Base-by-base conservation (phyloP, 768 basidiomycete species). In the Crucibulum laeve region DNA sequence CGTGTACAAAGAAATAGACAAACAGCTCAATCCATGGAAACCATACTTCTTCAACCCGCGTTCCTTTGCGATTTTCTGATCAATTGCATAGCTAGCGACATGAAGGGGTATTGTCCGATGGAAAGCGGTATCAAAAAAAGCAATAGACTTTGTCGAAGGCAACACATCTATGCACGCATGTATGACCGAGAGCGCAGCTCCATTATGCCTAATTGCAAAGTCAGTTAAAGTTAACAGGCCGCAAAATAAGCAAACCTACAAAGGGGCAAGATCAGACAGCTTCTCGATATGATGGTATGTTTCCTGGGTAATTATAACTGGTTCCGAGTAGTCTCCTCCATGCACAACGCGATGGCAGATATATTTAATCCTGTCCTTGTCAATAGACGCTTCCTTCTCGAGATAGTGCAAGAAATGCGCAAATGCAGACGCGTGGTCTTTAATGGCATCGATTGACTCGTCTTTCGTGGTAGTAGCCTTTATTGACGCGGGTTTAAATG, bases 101-200 rank as follows among this genome's bases (percentile, higher is more conserved):
- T 91, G 83, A 4, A 63, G 52, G 0, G 90, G 89, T 13, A 97
- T 76, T 7, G 86, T 74, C 37, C 72, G 73, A 62, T 95, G 89
- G 64, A 91, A 91, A 4, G 87, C 74, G 0, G 91, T 89, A 61
- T 96, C 92, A 57, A 95, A 96, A 55, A 85, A 88, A 0, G 91
- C 87, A 39, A 94, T 74, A 0, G 87, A 87, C 23, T 70, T 73
- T 15, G 91, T 76, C 10, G 79, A 56, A 0, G 88, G 85, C 14
- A 95, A 70, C 1, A 67, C 65, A 3, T 73, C 57, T 14, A 87
- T 70, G 51, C 83, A 85, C 1, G 79, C 70, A 47, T 73, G 59
- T 51, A 84, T 82, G 25, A 83, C 77, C 0, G 78, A 69, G 4
- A 83, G 68, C 0, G 82, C 79, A 2, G 79, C 67, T 30, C 76